These are phyloP conservation scores for Colletotrichum sublineola DNA, from an alignment of 2,329 filamentous ascomycete species.

Conservation along the genomic window DNA sequence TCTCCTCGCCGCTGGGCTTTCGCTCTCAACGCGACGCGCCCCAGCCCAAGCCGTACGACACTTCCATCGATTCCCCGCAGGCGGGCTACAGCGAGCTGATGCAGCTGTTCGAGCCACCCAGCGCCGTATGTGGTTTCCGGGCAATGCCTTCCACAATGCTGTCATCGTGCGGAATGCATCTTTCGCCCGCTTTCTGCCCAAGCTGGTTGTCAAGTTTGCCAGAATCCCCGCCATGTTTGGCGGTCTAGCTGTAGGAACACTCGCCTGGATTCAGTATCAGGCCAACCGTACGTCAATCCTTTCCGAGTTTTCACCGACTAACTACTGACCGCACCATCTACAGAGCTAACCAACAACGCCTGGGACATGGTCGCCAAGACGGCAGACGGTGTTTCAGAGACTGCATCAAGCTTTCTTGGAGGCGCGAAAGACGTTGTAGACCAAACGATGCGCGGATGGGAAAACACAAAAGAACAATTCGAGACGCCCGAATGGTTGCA, in stretches of 20 bases:
- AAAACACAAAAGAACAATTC: constrained; percentile 83
- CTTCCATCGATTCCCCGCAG: constrained; percentile 75
- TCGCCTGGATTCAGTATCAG: constrained; percentile 97
- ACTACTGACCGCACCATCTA: constrained; percentile 14
- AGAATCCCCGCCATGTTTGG: constrained; percentile 93
- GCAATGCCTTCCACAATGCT: constrained; percentile 87
- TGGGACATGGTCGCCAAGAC: constrained; percentile 81
- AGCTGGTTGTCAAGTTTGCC: constrained; percentile 89
- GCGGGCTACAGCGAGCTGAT: constrained; percentile 77
- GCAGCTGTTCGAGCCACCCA: constrained; percentile 71
- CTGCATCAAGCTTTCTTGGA: constrained; percentile 78
- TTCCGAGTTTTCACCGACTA: neutral
- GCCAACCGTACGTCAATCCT: constrained; percentile 77
- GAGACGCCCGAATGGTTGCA: constrained; percentile 83
- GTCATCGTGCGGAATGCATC: constrained; percentile 74
- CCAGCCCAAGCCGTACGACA: constrained; percentile 69
- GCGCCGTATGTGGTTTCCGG: constrained; percentile 80
- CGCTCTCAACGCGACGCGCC: constrained; percentile 74
- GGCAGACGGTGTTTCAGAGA: constrained; percentile 76
- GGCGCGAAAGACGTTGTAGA: constrained; percentile 81
- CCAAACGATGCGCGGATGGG: constrained; percentile 85
- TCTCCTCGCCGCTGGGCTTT: constrained; percentile 80
- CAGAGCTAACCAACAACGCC: constrained; percentile 82
- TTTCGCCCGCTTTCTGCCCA: constrained; percentile 79
- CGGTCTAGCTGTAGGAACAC: constrained; percentile 84